These are phyloP conservation scores for Kodamaea ohmeri DNA, from an alignment of 1,139 yeast genomes.

Conservation along the genomic window DNA sequence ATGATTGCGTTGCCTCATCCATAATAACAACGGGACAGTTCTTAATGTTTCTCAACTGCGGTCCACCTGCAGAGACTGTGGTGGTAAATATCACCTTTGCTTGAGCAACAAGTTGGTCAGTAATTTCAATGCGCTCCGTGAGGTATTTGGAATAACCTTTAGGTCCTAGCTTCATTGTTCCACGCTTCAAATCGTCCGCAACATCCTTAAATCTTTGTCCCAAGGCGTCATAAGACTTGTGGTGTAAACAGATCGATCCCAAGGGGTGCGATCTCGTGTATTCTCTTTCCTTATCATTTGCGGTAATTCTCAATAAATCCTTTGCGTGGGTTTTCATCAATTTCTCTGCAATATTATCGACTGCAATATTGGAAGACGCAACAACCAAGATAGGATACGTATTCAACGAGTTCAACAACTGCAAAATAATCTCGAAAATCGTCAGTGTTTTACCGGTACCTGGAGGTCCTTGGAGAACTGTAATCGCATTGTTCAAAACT, in stretches of 20 bases:
- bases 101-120: conserved; percentile 54
- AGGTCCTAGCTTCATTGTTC: conserved; percentile 35
- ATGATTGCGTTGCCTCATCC: conserved; percentile 49
- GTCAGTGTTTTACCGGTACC: conserved; percentile 71
- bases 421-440: conserved; percentile 63
- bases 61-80: conserved; percentile 69
- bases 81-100: conserved; percentile 71
- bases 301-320: conserved; percentile 58
- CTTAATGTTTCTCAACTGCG: conserved; percentile 52
- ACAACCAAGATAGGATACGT: conserved; percentile 68
- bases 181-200: conserved; percentile 37
- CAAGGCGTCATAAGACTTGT: conserved; percentile 51
- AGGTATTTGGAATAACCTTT: conserved; percentile 49
- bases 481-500: conserved; percentile 62
- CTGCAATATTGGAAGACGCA: conserved; percentile 75
- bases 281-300: conserved; percentile 60
- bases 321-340: conserved; percentile 48
- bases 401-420: conserved; percentile 52
- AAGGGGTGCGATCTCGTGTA: conserved; percentile 55
- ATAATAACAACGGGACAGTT: conserved; percentile 66
- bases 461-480: conserved; percentile 67
- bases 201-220: conserved; percentile 44
- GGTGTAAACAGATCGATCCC: conserved; percentile 60
- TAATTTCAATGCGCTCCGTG: conserved; percentile 41
- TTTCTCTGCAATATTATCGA: conserved; percentile 74